Percentiles rank a stretch among this genome's conserved stretches.
phyloP scores from a whole-genome alignment of 148 eudicot species.

The Camellia japonica region DNA sequence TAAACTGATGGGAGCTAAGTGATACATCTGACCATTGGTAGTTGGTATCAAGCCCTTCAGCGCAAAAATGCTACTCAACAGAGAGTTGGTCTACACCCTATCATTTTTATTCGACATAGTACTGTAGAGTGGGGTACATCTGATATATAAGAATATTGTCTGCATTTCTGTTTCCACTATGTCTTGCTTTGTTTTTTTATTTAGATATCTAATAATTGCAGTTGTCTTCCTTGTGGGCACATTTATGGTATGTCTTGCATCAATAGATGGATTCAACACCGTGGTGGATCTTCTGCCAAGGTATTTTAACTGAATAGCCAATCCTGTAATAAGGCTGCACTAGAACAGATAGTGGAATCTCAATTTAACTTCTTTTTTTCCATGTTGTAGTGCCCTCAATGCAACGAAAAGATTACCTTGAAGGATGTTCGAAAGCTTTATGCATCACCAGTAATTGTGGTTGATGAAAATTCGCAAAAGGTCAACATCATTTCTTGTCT shows the following conservation, averaged over 20 bases:
- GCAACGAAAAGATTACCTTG: slow-evolving; percentile 39
- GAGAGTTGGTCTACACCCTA: too few relatives aligned
- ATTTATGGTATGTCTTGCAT: slow-evolving; percentile 55
- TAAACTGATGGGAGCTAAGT: too few relatives aligned
- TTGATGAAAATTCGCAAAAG: slow-evolving; percentile 47
- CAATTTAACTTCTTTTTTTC: neutral
- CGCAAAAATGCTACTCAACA: too few relatives aligned
- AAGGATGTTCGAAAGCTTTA: slow-evolving; percentile 49
- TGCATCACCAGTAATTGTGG: slow-evolving; percentile 43
- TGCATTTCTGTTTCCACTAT: too few relatives aligned
- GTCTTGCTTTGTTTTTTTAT: neutral
- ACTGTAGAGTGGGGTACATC: too few relatives aligned
- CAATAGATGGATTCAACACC: slow-evolving; percentile 44
- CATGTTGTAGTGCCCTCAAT: slow-evolving; percentile 45
- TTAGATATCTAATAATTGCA: slow-evolving; percentile 15
- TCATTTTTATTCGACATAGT: too few relatives aligned
- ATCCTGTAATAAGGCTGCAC: neutral
- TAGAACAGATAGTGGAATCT: neutral
- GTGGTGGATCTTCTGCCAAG: slow-evolving; percentile 30
- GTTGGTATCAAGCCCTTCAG: too few relatives aligned
- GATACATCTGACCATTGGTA: too few relatives aligned
- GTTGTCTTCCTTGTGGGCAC: slow-evolving; percentile 53
- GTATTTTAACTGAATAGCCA: slow-evolving; percentile 13
- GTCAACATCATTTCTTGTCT: slow-evolving; percentile 18
- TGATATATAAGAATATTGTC: too few relatives aligned